Base-by-base conservation (phyloP, 495 filamentous ascomycete genomes). In the Neurospora sp. region DNA sequence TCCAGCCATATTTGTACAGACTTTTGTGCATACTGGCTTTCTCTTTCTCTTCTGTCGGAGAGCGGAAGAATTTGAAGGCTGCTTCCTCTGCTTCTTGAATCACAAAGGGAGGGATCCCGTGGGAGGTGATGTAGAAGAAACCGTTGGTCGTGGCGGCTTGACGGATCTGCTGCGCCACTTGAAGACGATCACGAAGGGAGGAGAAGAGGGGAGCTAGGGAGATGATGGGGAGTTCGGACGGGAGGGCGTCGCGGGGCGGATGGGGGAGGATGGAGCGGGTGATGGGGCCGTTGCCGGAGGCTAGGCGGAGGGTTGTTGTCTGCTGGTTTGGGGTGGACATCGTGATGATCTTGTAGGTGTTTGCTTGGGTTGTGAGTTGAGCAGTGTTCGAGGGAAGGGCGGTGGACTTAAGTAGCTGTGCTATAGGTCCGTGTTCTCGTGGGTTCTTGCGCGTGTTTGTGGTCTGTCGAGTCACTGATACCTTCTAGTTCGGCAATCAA, bases 81-180 rank as follows among this genome's bases (percentile, higher is more conserved):
- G 73, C 71, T 27, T 27, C 38, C 38, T 77, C 72, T 7, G 79
- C 77, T 27, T 75, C 39, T 11, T 81, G 72, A 69, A 85, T 83
- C 0, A 84, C 46, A 0, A 80, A 71, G 16, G 84, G 75, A 0
- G 82, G 69, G 42, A 89, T 85, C 0, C 85, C 83, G 77, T 88
- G 86, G 71, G 87, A 84, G 69, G 80, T 80, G 74, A 86, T 85
- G 77, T 85, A 86, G 79, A 86, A 85, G 78, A 86, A 86, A 18
- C 85, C 85, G 2, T 76, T 78, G 53, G 72, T 83, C 4, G 78
- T 82, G 48, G 83, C 84, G 4, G 84, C 85, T 38, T 77, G 73
- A 40, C 80, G 77, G 71, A 86, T 83, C 31, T 83, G 72, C 10
- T 69, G 31, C 4, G 85, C 84, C 0, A 86, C 79, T 12, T 72